phyloP scores from a whole-genome alignment of 768 basidiomycete species.

The Tulasnella sp. region DNA sequence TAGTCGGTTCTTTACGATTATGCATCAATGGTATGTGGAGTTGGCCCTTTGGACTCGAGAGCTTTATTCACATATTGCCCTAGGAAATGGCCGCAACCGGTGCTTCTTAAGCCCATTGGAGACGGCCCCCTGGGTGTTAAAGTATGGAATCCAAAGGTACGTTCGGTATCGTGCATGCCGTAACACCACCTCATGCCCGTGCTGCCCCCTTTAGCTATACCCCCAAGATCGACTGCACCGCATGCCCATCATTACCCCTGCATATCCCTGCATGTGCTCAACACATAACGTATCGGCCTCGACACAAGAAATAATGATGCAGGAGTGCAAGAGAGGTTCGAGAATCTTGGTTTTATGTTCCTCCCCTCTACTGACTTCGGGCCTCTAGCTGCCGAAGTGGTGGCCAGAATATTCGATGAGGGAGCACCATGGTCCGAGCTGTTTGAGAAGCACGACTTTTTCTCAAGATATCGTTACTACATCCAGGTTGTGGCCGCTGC shows the following conservation, averaged over 20 bases:
- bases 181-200: neutral
- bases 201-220: slow-evolving; percentile 56
- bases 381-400: slow-evolving; percentile 78
- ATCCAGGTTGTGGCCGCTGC: slow-evolving; percentile 93
- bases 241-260: slow-evolving; percentile 99
- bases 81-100: slow-evolving; percentile 98
- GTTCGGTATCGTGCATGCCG: too few species aligned
- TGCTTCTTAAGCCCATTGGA: slow-evolving; percentile 94
- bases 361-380: neutral
- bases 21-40: slow-evolving; percentile 81
- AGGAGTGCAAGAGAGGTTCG: slow-evolving; percentile 91
- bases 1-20: slow-evolving; percentile 96
- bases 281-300: slow-evolving; percentile 97
- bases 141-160: slow-evolving; percentile 96
- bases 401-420: slow-evolving; percentile 84
- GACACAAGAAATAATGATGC: slow-evolving; percentile 92
- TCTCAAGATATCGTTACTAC: slow-evolving; percentile 94
- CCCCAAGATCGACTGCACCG: slow-evolving; percentile 89
- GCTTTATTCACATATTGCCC: slow-evolving; percentile 14
- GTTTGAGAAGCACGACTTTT: slow-evolving; percentile 95
- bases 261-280: slow-evolving; percentile 98
- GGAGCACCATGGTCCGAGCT: slow-evolving; percentile 85
- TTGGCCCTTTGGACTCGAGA: neutral
- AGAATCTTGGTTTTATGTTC: neutral
- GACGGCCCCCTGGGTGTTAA: slow-evolving; percentile 88